phyloP scores from a whole-genome alignment of 306 rosid species.

The Cucurbita ficifolia region DNA sequence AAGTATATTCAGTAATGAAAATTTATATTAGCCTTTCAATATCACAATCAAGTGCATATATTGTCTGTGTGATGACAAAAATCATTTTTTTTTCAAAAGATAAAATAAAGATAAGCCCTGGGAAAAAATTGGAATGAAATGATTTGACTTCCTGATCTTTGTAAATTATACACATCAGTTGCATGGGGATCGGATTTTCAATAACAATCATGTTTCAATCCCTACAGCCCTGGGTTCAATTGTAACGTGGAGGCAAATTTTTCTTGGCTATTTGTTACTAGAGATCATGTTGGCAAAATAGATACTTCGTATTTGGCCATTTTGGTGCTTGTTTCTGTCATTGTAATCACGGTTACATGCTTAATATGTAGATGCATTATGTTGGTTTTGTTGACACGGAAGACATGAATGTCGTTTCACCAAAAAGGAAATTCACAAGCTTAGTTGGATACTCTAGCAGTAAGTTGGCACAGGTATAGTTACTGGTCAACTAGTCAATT shows the following conservation, averaged over 20 bases:
- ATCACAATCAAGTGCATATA: neutral
- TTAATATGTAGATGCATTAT: conserved; percentile 61
- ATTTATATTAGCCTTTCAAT: neutral
- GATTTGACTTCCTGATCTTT: neutral
- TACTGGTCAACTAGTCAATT: neutral
- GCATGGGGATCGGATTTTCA: neutral
- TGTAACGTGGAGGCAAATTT: neutral
- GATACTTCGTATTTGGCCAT: neutral
- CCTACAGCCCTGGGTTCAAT: neutral
- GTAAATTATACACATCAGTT: neutral
- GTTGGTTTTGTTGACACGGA: conserved; percentile 81
- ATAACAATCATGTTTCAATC: neutral
- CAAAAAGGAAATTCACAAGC: conserved; percentile 66
- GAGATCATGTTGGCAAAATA: neutral
- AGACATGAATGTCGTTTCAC: conserved; percentile 73
- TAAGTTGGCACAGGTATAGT: conserved; percentile 83
- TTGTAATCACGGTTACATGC: conserved; percentile 4
- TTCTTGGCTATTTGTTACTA: neutral
- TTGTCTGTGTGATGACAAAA: neutral
- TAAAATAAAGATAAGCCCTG: neutral
- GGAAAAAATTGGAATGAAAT: neutral
- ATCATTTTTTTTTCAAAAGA: neutral
- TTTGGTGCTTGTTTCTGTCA: conserved; percentile 2
- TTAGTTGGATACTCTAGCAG: conserved; percentile 67
- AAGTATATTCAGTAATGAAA: neutral